Percentiles rank a stretch among this genome's conserved stretches.
Evolutionary conservation across 2,329 filamentous ascomycete genomes (phyloP).

Genomic region (Sarocladium oryzae): DNA sequence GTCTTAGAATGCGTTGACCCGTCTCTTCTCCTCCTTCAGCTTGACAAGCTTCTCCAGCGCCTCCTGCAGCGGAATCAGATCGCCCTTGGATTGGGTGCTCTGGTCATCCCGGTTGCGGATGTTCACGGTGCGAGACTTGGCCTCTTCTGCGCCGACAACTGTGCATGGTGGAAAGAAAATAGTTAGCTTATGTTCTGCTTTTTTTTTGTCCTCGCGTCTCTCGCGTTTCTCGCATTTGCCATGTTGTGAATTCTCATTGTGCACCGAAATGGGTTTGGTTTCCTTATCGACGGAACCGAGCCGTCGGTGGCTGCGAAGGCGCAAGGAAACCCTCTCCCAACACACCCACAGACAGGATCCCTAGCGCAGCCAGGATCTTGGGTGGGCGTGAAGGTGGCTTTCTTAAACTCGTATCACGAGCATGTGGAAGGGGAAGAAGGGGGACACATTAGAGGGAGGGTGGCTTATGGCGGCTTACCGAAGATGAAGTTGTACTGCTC

Average conservation of each 20-base stretch:
- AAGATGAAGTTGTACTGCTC: constrained; percentile 82
- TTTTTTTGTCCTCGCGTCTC: too few species aligned
- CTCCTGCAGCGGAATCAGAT: constrained; percentile 49
- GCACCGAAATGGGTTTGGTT: too few species aligned
- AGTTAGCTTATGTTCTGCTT: background rate
- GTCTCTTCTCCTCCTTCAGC: constrained; percentile 41
- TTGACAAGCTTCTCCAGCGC: constrained; percentile 48
- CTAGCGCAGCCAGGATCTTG: too few species aligned
- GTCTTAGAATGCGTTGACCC: constrained; percentile 23
- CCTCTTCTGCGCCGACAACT: constrained; percentile 59
- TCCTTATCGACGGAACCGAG: too few species aligned
- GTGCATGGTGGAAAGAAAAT: constrained; percentile 1
- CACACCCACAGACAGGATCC: too few species aligned
- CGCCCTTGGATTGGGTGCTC: constrained; percentile 53
- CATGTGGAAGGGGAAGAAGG: background rate
- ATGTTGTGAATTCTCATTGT: too few species aligned
- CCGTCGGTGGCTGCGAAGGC: too few species aligned
- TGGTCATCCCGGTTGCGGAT: constrained; percentile 59
- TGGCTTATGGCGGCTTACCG: constrained; percentile 34
- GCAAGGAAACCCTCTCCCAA: too few species aligned
- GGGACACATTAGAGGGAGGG: background rate
- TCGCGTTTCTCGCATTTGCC: too few species aligned
- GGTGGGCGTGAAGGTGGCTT: too few species aligned
- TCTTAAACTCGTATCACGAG: too few species aligned
- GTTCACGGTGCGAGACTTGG: constrained; percentile 53